Evolutionary conservation across 2,329 filamentous ascomycete species (phyloP), one percentile per base, ranked within the genome.

Genomic region (Colletotrichum zoysiae): DNA sequence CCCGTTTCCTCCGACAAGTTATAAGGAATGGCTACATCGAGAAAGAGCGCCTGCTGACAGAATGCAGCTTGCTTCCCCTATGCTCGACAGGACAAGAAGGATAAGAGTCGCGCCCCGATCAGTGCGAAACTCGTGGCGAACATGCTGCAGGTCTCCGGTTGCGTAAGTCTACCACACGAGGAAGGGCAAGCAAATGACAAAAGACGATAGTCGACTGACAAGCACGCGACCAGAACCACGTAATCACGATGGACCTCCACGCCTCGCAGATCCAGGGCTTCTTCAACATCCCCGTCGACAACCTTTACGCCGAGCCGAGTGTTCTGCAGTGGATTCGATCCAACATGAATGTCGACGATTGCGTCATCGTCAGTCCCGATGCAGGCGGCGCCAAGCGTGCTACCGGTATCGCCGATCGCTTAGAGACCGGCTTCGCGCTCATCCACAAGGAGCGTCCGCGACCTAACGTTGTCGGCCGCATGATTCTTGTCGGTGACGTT

Each of bases 401-500:
- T 59, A 97, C 94, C 9, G 93, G 91, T 23, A 95, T 97, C 74
- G 94, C 94, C 64, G 94, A 97, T 81, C 91, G 93, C 42, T 89
- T 97, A 70, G 93, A 96, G 78, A 88, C 94, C 65, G 90, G 91
- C 75, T 97, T 97, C 80, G 94, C 94, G 12, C 88, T 97, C 60
- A 97, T 97, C 76, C 94, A 97, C 87, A 97, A 97, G 84, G 94
- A 97, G 83, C 67, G 72, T 38, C 72, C 72, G 50, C 72, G 72
- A 6, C 85, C 86, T 71, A 97, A 97, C 78, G 95, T 97, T 79
- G 95, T 97, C 73, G 94, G 93, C 12, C 92, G 94, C 77, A 97
- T 97, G 94, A 93, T 85, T 0, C 91, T 99, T n/a, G 95, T 98
- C 62, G 96, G 96, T 76, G 95, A 97, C 75, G 96, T 98, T 58